Percentiles rank a stretch among this genome's conserved stretches.
These are phyloP conservation scores for Hypoxylon rubiginosum DNA, from an alignment of 2,329 filamentous ascomycete species.

Conservation along the genomic window DNA sequence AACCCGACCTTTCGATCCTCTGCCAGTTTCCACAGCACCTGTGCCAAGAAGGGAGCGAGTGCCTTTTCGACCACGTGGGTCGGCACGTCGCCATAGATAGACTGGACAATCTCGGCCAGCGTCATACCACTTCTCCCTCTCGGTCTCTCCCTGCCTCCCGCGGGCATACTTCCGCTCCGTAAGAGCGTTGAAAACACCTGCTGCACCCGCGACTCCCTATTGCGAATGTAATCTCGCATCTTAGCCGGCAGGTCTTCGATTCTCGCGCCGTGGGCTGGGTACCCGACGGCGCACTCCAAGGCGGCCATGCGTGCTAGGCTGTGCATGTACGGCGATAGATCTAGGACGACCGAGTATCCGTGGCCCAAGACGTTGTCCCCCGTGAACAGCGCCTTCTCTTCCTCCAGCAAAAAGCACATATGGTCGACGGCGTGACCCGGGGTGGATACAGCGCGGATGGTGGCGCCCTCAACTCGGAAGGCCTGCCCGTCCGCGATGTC, in stretches of 20 bases:
- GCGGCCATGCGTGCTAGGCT: conserved; percentile 72
- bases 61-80: neutral
- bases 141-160: too few species aligned
- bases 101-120: neutral
- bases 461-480: conserved; percentile 67
- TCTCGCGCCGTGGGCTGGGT: conserved; percentile 74
- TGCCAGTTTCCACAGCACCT: conserved; percentile 9
- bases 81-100: neutral
- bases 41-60: neutral
- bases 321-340: conserved; percentile 71
- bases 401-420: conserved; percentile 71
- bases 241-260: conserved; percentile 61
- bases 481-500: conserved; percentile 62
- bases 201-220: conserved; percentile 5
- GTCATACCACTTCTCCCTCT: neutral
- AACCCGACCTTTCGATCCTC: conserved; percentile 12
- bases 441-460: conserved; percentile 72
- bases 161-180: neutral
- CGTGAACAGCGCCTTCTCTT: conserved; percentile 78
- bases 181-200: neutral
- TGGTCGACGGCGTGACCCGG: conserved; percentile 81
- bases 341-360: conserved; percentile 80
- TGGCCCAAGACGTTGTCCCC: conserved; percentile 82
- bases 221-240: conserved; percentile 20
- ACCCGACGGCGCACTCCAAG: conserved; percentile 62